These are phyloP conservation scores for Ceratocystis ficicola DNA, from an alignment of 2,329 filamentous ascomycete species.

Conservation along the genomic window DNA sequence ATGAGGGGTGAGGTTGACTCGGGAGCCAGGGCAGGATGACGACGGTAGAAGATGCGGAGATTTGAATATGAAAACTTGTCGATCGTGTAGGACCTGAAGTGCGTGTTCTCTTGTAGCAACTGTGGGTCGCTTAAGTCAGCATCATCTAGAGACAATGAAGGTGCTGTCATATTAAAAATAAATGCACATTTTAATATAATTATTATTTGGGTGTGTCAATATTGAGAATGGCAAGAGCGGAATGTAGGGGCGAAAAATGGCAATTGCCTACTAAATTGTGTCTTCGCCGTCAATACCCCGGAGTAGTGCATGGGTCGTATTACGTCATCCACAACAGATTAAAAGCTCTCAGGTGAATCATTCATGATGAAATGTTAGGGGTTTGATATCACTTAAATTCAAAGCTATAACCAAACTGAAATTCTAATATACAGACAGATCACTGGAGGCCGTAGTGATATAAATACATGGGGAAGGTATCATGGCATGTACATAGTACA, in stretches of 20 bases:
- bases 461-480: not conserved
- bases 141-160: not conserved
- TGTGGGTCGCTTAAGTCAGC: constrained; percentile 54
- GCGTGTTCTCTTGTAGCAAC: constrained; percentile 67
- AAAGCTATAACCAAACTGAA: not conserved
- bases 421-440: constrained; percentile 1
- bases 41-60: constrained; percentile 71
- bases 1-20: constrained; percentile 47
- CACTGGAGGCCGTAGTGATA: not conserved
- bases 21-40: constrained; percentile 53
- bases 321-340: not conserved
- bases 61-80: constrained; percentile 56
- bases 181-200: not conserved
- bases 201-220: not conserved
- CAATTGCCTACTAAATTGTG: not conserved
- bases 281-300: not conserved
- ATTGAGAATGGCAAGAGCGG: not conserved
- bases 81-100: constrained; percentile 60
- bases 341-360: not conserved
- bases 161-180: not conserved
- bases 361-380: not conserved
- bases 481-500: no score
- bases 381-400: not conserved
- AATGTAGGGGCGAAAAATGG: not conserved
- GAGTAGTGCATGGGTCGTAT: not conserved